These are phyloP conservation scores for Diospyros kaki DNA, from an alignment of 148 eudicot species.

Conservation along the genomic window DNA sequence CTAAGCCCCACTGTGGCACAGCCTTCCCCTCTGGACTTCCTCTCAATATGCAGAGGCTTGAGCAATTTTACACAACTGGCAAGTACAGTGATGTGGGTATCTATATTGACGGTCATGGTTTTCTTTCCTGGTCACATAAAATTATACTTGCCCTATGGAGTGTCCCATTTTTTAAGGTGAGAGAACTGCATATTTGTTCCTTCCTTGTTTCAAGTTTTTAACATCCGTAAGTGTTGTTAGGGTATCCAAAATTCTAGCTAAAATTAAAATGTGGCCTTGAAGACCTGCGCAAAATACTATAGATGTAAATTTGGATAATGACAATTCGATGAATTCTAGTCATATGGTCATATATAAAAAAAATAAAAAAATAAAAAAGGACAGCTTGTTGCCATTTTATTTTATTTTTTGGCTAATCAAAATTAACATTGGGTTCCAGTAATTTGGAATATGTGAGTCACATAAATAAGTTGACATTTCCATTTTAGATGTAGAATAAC, in stretches of 20 bases:
- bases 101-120: conserved; percentile 54
- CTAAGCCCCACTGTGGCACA: conserved; percentile 41
- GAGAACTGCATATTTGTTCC: conserved; percentile 8
- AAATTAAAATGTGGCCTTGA: no score
- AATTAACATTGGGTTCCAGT: no score
- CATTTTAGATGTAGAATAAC: neutral
- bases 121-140: conserved; percentile 56
- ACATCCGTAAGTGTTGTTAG: neutral
- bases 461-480: neutral
- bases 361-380: no score
- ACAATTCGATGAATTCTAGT: no score
- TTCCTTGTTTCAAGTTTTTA: neutral
- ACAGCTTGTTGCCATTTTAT: no score
- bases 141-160: conserved; percentile 84
- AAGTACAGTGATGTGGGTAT: conserved; percentile 67
- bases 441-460: neutral
- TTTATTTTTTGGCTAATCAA: no score
- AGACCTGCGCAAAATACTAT: no score
- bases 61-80: conserved; percentile 36
- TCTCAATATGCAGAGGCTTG: conserved; percentile 40
- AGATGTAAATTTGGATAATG: no score
- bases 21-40: conserved; percentile 64
- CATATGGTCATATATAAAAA: no score
- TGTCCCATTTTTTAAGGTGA: conserved; percentile 80
- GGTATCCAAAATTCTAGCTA: no score